Percentiles rank a stretch among this genome's conserved stretches.
These are phyloP conservation scores for Saccharomycopsis fermentans DNA, from an alignment of 805 yeast species.

Conservation along the genomic window DNA sequence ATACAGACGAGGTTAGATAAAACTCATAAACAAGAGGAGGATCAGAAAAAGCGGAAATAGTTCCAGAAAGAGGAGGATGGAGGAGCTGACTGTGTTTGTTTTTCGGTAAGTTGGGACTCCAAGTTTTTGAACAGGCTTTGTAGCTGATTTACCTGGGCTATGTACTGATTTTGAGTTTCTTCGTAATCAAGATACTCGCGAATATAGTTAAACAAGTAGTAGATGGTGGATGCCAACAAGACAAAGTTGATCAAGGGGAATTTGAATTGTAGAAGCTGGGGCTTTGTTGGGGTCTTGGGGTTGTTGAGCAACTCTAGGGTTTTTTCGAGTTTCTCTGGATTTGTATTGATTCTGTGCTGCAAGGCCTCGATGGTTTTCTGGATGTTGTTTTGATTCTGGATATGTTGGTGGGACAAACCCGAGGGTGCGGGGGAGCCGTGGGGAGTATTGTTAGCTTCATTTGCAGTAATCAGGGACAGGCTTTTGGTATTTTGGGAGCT, in stretches of 20 bases:
- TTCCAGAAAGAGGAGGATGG: background rate
- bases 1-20: background rate
- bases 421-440: too few species aligned
- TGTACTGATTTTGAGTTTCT: slow-evolving; percentile 22
- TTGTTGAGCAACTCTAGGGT: slow-evolving; percentile 1
- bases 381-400: background rate
- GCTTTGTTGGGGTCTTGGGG: slow-evolving; percentile 15
- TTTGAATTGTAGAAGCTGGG: slow-evolving; percentile 25
- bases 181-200: slow-evolving; percentile 27
- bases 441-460: too few species aligned
- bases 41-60: background rate
- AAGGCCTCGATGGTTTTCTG: background rate
- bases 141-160: slow-evolving; percentile 17
- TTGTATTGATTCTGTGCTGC: slow-evolving; percentile 5
- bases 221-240: slow-evolving; percentile 25
- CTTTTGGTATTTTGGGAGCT: too few species aligned
- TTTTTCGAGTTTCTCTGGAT: slow-evolving; percentile 1
- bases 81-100: background rate
- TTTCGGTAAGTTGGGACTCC: background rate
- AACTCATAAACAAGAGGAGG: background rate
- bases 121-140: background rate
- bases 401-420: background rate
- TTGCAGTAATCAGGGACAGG: too few species aligned
- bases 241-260: slow-evolving; percentile 26
- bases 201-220: slow-evolving; percentile 25